phyloP scores from a whole-genome alignment of 192 early-diverging fungal species.

The Linnemannia exigua region DNA sequence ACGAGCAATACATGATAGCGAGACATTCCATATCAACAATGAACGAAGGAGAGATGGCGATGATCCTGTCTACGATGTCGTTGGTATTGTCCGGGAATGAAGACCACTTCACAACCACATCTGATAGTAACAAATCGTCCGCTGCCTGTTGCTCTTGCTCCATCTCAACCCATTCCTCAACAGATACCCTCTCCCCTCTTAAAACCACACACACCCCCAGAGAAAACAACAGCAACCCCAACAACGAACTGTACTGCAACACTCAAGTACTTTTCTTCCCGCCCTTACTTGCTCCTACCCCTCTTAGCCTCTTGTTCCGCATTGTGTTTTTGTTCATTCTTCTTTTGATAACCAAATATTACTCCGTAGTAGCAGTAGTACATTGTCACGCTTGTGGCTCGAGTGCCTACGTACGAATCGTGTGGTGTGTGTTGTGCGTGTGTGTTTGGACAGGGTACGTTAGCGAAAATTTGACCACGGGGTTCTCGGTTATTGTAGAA shows the following conservation, averaged over 20 bases:
- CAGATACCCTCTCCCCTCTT: too few relatives aligned
- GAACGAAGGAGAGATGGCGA: too few relatives aligned
- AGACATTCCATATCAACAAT: background rate
- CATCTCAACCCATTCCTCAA: too few relatives aligned
- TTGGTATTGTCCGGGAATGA: too few relatives aligned
- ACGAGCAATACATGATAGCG: background rate
- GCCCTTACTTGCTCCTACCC: background rate
- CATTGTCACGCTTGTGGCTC: background rate
- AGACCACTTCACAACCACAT: too few relatives aligned
- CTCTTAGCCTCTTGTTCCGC: background rate
- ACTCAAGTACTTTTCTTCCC: background rate
- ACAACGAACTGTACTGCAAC: background rate
- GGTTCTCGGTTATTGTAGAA: background rate
- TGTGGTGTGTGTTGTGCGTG: too few relatives aligned
- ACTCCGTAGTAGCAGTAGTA: background rate
- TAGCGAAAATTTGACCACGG: constrained; percentile 1
- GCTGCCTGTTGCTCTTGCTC: too few relatives aligned
- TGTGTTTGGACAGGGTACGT: background rate
- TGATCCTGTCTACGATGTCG: too few relatives aligned
- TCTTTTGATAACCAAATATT: background rate
- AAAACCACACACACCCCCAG: background rate
- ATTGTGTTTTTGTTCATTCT: too few relatives aligned
- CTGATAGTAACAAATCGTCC: too few relatives aligned
- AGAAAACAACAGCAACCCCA: background rate
- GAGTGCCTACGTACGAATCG: background rate